Evolutionary conservation across 352 stramenopile species (phyloP).

Genomic region (Phytophthora vignae): DNA sequence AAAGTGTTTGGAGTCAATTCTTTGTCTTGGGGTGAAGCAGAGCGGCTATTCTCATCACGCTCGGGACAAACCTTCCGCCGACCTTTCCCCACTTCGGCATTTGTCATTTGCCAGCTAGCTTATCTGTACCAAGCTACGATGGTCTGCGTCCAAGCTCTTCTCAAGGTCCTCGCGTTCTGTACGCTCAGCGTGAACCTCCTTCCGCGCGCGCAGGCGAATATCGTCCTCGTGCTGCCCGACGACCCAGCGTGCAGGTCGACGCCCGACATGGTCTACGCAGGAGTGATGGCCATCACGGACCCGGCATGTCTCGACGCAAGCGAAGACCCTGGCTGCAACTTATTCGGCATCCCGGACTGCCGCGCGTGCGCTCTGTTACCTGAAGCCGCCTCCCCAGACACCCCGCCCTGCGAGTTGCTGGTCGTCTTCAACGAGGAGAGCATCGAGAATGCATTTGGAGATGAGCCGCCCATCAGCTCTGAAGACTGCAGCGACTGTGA

Average conservation of each 20-base stretch:
- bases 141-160: conserved; percentile 2
- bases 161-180: conserved; percentile 13
- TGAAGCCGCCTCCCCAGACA: conserved; percentile 3
- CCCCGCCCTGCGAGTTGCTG: conserved; percentile 8
- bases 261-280: conserved; percentile 12
- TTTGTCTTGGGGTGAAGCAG: background rate
- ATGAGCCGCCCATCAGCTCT: background rate
- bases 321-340: conserved; percentile 20
- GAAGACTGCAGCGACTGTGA: conserved; percentile 9
- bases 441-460: background rate
- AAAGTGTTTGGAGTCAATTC: background rate
- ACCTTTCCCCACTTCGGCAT: background rate
- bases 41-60: background rate
- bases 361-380: conserved; percentile 17
- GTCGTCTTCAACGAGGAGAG: conserved; percentile 16
- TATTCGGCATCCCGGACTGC: conserved; percentile 17
- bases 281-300: conserved; percentile 18
- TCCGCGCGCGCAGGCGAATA: background rate
- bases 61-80: background rate
- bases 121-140: background rate
- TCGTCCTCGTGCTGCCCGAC: conserved; percentile 9
- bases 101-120: background rate
- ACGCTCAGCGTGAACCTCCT: conserved; percentile 8
- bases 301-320: conserved; percentile 5
- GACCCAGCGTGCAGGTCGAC: conserved; percentile 14